These are phyloP conservation scores for Typha latifolia DNA, from an alignment of 176 grass and related monocot species.

Conservation along the genomic window DNA sequence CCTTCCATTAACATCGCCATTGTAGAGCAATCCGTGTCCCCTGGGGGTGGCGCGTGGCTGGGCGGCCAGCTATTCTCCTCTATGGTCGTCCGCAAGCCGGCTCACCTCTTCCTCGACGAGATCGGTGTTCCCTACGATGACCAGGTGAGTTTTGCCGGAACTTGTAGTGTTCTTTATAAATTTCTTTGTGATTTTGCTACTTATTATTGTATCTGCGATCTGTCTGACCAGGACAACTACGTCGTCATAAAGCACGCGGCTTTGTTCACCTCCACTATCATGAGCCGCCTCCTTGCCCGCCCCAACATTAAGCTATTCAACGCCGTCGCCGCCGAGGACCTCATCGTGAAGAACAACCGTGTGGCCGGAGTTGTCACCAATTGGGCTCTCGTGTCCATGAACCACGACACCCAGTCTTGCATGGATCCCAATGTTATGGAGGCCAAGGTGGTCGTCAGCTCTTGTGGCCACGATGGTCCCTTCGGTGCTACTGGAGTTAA, in stretches of 20 bases:
- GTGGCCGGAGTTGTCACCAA: conserved; percentile 90
- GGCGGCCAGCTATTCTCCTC: conserved; percentile 92
- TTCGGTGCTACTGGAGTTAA: conserved; percentile 91
- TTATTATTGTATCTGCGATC: no score
- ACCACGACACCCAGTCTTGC: conserved; percentile 96
- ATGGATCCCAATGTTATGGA: conserved; percentile 99
- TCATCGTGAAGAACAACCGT: conserved; percentile 63
- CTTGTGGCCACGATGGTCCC: conserved; percentile 87
- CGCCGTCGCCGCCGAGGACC: conserved; percentile 86
- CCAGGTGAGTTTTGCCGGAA: conserved; percentile 20
- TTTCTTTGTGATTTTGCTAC: no score
- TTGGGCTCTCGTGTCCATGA: conserved; percentile 91
- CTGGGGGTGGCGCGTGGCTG: conserved; percentile 89
- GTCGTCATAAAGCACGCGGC: conserved; percentile 82
- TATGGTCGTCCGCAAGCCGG: conserved; percentile 95
- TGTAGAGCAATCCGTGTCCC: conserved; percentile 87
- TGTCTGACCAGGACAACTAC: conserved; percentile 21
- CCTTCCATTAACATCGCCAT: conserved; percentile 55
- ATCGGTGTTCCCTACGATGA: conserved; percentile 70
- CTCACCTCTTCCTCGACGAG: conserved; percentile 87
- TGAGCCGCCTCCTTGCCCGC: conserved; percentile 64
- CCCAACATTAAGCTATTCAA: conserved; percentile 99
- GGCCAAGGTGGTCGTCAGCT: conserved; percentile 90
- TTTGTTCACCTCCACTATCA: conserved; percentile 89
- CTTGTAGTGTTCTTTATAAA: no score